These are phyloP conservation scores for Hymenoscyphus fructigenus DNA, from an alignment of 2,329 filamentous ascomycete genomes.

Conservation along the genomic window DNA sequence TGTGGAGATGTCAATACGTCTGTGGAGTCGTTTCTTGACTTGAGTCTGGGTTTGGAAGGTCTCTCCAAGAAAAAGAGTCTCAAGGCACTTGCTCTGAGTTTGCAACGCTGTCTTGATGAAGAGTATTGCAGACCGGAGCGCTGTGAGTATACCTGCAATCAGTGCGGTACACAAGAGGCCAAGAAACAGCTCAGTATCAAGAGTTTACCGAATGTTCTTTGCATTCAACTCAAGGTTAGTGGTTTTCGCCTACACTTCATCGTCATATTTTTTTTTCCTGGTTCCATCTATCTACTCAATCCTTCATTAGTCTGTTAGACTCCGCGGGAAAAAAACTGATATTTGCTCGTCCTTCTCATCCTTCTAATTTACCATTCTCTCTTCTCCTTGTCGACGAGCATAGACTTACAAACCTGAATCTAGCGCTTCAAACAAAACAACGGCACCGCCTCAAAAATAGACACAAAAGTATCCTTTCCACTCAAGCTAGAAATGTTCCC, in stretches of 20 bases:
- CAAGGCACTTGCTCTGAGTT: conserved; percentile 50
- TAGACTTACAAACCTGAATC: background rate
- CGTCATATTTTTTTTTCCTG: background rate
- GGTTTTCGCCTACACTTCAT: background rate
- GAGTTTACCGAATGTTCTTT: conserved; percentile 81
- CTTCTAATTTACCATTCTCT: too few species aligned
- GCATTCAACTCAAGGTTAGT: conserved; percentile 85
- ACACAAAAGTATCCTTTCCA: conserved; percentile 82
- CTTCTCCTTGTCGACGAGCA: too few species aligned
- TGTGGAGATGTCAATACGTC: conserved; percentile 81
- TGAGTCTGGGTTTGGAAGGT: conserved; percentile 82
- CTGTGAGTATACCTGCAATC: conserved; percentile 84
- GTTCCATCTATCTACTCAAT: too few species aligned
- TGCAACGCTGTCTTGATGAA: conserved; percentile 76
- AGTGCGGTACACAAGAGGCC: conserved; percentile 76
- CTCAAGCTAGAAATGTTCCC: conserved; percentile 86
- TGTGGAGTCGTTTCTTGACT: conserved; percentile 85
- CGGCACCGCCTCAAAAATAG: conserved; percentile 80
- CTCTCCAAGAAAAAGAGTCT: conserved; percentile 63
- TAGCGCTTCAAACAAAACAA: conserved; percentile 73
- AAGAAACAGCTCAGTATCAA: conserved; percentile 83
- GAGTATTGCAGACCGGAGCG: conserved; percentile 86
- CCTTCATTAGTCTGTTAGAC: too few species aligned
- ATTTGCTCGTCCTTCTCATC: too few species aligned
- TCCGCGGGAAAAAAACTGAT: too few species aligned